These are phyloP conservation scores for Raphidocelis subcapitata DNA, from an alignment of 139 green algal genomes.

Conservation along the genomic window DNA sequence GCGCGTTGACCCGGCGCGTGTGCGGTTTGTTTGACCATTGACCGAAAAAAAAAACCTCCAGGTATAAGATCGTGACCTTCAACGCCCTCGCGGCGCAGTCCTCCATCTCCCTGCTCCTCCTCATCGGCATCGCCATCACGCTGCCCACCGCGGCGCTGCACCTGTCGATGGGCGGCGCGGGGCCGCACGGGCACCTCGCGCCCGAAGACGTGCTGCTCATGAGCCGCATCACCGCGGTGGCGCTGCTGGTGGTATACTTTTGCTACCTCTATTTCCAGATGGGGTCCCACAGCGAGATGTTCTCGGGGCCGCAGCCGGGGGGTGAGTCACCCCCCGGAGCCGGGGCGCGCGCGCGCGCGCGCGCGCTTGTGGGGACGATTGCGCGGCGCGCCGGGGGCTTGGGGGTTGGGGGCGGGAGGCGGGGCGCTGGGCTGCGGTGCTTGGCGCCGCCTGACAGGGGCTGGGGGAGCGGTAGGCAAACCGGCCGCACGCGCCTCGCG, in stretches of 20 bases:
- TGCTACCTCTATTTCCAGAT: constrained; percentile 88
- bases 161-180: constrained; percentile 7
- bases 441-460: no score
- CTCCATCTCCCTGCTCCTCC: constrained; percentile 71
- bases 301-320: constrained; percentile 20
- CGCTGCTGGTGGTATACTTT: constrained; percentile 61
- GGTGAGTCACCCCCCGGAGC: no score
- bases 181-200: background rate
- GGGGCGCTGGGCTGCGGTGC: no score
- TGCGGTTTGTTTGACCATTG: no score
- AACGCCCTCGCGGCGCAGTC: constrained; percentile 66
- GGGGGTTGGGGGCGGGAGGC: no score
- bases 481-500: no score
- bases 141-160: constrained; percentile 64
- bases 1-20: no score
- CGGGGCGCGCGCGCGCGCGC: no score
- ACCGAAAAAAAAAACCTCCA: no score
- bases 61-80: constrained; percentile 73
- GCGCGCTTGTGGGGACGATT: no score
- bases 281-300: constrained; percentile 66
- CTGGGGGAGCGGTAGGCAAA: no score
- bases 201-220: constrained; percentile 27
- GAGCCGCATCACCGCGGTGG: constrained; percentile 29
- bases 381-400: no score
- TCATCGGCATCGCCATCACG: constrained; percentile 72